Conservation (phyloP, 129 eudicot species). For the Solidago caesia region DNA sequence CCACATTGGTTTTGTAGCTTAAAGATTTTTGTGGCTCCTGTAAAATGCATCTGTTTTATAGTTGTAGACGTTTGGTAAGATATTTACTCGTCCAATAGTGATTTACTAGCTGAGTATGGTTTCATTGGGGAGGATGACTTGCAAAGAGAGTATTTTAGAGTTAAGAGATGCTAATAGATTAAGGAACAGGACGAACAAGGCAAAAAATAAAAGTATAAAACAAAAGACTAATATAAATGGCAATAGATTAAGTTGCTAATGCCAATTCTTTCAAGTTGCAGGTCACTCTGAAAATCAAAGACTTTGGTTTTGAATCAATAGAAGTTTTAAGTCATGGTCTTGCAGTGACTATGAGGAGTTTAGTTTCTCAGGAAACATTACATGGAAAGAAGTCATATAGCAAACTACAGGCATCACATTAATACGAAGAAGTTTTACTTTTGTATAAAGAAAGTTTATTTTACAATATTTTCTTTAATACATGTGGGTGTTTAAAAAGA, state of each 20-base stretch:
- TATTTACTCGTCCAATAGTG: neutral
- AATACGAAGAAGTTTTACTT: no score
- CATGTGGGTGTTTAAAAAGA: no score
- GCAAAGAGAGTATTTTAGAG: neutral
- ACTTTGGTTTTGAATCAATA: neutral
- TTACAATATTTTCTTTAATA: no score
- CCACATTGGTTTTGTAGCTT: neutral
- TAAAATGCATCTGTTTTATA: conserved; percentile 3
- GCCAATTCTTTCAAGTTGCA: neutral
- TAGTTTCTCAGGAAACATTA: neutral
- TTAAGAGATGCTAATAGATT: neutral
- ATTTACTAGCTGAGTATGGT: conserved; percentile 18
- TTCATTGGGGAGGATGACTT: conserved; percentile 6
- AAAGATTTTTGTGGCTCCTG: neutral
- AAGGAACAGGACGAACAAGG: neutral
- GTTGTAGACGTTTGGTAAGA: conserved; percentile 3
- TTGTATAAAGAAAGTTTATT: no score
- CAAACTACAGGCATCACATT: neutral
- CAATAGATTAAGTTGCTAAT: neutral
- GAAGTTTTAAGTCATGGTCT: neutral
- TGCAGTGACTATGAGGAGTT: neutral
- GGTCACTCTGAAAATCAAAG: neutral
- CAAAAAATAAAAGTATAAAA: neutral
- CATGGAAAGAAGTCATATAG: neutral
- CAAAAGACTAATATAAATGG: neutral